Evolutionary conservation across 768 basidiomycete genomes (phyloP).

Genomic region (Boletus pseudopeckii): DNA sequence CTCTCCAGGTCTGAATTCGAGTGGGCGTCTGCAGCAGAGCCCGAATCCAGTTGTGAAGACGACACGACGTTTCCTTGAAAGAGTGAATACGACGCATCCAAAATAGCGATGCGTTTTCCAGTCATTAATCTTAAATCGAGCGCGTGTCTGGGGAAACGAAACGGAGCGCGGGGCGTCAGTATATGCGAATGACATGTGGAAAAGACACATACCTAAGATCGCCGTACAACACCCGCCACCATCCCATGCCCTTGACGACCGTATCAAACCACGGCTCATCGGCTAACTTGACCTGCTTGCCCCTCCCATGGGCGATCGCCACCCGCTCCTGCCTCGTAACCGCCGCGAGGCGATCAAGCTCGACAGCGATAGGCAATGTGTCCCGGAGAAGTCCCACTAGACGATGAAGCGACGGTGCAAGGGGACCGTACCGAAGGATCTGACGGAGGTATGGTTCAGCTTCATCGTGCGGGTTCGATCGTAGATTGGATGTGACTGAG

Average conservation of each 20-base stretch:
- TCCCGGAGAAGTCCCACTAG: constrained; percentile 69
- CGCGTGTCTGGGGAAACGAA: constrained; percentile 51
- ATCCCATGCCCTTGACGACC: constrained; percentile 77
- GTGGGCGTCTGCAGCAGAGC: not conserved
- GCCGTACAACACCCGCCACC: constrained; percentile 74
- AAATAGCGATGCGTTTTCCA: constrained; percentile 58
- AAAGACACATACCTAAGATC: constrained; percentile 51
- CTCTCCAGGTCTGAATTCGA: not conserved
- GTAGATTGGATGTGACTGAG: constrained; percentile 32
- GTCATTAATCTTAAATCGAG: constrained; percentile 78
- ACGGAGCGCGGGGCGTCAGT: not conserved
- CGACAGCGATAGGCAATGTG: constrained; percentile 73
- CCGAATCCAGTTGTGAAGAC: not conserved
- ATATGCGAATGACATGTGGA: not conserved
- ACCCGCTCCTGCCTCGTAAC: constrained; percentile 27
- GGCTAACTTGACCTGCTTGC: constrained; percentile 12
- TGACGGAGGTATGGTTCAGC: constrained; percentile 73
- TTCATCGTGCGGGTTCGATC: constrained; percentile 71
- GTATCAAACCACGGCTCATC: constrained; percentile 48
- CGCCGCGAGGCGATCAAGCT: constrained; percentile 55
- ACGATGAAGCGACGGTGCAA: constrained; percentile 61
- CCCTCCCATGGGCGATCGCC: constrained; percentile 2
- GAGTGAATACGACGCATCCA: constrained; percentile 71
- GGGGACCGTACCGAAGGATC: constrained; percentile 64
- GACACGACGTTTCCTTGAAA: constrained; percentile 25